Conservation (phyloP, 192 early-diverging fungal genomes). For the Mortierella hygrophila region DNA sequence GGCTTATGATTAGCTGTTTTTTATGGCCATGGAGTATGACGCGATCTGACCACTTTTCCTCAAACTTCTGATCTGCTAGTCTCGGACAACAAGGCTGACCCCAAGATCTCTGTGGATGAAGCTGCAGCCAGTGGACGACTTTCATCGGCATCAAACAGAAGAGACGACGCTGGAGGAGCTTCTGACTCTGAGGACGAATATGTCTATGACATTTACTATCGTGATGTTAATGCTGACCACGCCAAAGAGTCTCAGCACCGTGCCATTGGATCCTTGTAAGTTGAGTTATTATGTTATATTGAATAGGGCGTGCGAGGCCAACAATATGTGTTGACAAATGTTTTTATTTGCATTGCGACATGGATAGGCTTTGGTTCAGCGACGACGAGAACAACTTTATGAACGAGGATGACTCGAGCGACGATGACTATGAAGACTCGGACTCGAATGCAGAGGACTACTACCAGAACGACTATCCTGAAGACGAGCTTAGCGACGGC, state of each 20-base stretch:
- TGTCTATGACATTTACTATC: slow-evolving; percentile 83
- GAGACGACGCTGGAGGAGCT: slow-evolving; percentile 22
- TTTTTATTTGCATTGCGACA: slow-evolving; percentile 13
- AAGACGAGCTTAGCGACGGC: slow-evolving; percentile 66
- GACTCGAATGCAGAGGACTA: slow-evolving; percentile 75
- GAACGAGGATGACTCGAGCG: slow-evolving; percentile 30
- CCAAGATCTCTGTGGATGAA: slow-evolving; percentile 24
- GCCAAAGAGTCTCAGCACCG: slow-evolving; percentile 29
- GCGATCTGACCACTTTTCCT: neutral
- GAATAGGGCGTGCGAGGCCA: neutral
- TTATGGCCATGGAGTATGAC: neutral
- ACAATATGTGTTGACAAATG: neutral
- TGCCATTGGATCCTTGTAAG: slow-evolving; percentile 65
- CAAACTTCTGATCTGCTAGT: slow-evolving; percentile 2
- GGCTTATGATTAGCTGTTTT: neutral
- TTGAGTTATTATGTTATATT: neutral
- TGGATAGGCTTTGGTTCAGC: slow-evolving; percentile 38
- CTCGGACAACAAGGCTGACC: slow-evolving; percentile 17
- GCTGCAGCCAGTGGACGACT: neutral
- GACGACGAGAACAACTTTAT: slow-evolving; percentile 42
- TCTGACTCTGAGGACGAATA: slow-evolving; percentile 69
- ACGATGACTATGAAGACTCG: slow-evolving; percentile 40
- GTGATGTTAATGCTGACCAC: slow-evolving; percentile 56
- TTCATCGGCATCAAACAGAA: neutral
- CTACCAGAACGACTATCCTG: slow-evolving; percentile 85